A percentile compares a stretch with the other conserved stretches of the same genome.
These are phyloP conservation scores for Oryza punctata DNA, from an alignment of 176 grass and related monocot species.

Conservation along the genomic window DNA sequence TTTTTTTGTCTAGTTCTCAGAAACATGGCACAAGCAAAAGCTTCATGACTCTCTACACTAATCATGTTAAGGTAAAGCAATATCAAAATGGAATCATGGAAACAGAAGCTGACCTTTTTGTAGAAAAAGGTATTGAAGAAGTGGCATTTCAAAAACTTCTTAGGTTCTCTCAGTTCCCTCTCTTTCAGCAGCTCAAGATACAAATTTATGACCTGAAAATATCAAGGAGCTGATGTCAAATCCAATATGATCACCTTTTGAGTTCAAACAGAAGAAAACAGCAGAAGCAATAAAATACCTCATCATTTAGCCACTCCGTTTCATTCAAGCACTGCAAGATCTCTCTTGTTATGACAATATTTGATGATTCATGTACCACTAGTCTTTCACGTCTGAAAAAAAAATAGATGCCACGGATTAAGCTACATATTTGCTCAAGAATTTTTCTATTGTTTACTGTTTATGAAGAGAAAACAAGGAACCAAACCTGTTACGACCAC, in stretches of 20 bases:
- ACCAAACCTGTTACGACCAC: constrained; percentile 54
- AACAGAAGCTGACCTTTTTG: constrained; percentile 57
- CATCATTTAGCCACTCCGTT: constrained; percentile 74
- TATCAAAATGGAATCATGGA: background rate
- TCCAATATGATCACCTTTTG: background rate
- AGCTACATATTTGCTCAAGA: constrained; percentile 7
- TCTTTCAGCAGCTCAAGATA: constrained; percentile 89
- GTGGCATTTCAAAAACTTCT: constrained; percentile 76
- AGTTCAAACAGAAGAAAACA: background rate
- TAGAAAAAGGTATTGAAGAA: constrained; percentile 89
- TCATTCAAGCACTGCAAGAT: constrained; percentile 64
- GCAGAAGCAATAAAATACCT: constrained; percentile 48
- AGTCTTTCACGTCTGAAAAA: constrained; percentile 59
- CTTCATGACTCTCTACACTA: background rate
- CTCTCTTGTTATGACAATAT: constrained; percentile 81
- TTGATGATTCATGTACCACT: constrained; percentile 59
- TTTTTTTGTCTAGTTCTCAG: background rate
- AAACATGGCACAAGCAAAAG: constrained; percentile 16
- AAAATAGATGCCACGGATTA: constrained; percentile 18
- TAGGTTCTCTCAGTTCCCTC: constrained; percentile 62
- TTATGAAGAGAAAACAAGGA: constrained; percentile 23
- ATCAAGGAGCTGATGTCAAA: background rate
- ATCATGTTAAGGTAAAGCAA: constrained; percentile 20
- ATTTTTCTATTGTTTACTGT: constrained; percentile 9
- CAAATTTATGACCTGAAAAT: constrained; percentile 76